These are phyloP conservation scores for Mortierella hygrophila DNA, from an alignment of 192 early-diverging fungal species.

Conservation along the genomic window DNA sequence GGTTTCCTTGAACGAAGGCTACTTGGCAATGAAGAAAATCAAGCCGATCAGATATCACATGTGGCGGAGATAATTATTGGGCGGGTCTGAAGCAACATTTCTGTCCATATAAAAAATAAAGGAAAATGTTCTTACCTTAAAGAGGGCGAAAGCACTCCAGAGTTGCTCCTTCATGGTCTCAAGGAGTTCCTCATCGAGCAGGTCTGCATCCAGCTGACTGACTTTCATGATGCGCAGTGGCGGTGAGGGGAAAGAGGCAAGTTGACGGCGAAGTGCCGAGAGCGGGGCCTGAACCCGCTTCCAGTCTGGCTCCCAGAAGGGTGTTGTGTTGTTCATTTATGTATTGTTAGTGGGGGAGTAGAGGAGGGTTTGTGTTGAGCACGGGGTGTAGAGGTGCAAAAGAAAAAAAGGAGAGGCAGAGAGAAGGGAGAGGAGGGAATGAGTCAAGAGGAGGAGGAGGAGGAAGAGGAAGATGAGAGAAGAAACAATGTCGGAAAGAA, in stretches of 20 bases:
- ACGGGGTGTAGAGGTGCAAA: not conserved
- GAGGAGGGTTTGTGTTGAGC: not conserved
- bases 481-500: not conserved
- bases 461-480: not conserved
- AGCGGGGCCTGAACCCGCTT: slow-evolving; percentile 64
- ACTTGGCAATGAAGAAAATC: not conserved
- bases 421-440: not conserved
- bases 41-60: slow-evolving; percentile 14
- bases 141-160: slow-evolving; percentile 74
- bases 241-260: slow-evolving; percentile 63
- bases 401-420: not conserved
- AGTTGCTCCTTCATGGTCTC: slow-evolving; percentile 85
- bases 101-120: not conserved
- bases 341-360: not conserved
- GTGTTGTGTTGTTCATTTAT: slow-evolving; percentile 26
- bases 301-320: slow-evolving; percentile 67
- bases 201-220: slow-evolving; percentile 86
- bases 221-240: slow-evolving; percentile 79
- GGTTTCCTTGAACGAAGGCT: slow-evolving; percentile 70
- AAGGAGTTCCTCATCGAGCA: slow-evolving; percentile 84
- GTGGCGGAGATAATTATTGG: slow-evolving; percentile 8
- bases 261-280: slow-evolving; percentile 59
- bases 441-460: not conserved
- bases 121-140: slow-evolving; percentile 62
- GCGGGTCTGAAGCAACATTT: not conserved